These are phyloP conservation scores for Claviceps lovelessii DNA, from an alignment of 2,329 filamentous ascomycete species.

Conservation along the genomic window DNA sequence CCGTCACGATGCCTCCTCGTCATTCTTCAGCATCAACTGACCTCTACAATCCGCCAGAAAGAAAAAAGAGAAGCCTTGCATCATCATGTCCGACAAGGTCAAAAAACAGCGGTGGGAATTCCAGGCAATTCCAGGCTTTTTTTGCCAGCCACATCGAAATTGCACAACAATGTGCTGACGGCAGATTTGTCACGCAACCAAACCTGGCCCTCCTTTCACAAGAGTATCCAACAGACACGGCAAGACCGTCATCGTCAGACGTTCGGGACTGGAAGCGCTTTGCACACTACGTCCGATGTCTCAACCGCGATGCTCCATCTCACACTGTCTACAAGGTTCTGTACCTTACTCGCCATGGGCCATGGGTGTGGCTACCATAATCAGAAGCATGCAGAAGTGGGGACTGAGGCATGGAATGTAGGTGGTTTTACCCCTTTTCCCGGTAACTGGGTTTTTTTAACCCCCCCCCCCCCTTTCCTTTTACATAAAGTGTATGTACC, in stretches of 20 bases:
- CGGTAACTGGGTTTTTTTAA: neutral
- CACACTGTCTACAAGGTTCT: conserved; percentile 39
- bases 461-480: no score
- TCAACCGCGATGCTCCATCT: conserved; percentile 28
- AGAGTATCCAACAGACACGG: conserved; percentile 29
- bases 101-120: conserved; percentile 11
- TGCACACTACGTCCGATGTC: conserved; percentile 27
- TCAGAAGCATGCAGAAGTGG: conserved; percentile 39
- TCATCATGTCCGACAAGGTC: neutral
- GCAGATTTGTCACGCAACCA: conserved; percentile 25
- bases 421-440: conserved; percentile 4
- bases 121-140: conserved; percentile 12
- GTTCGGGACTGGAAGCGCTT: conserved; percentile 40
- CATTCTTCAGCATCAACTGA: no score
- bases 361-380: conserved; percentile 41
- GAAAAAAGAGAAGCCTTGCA: no score
- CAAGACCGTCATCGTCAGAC: conserved; percentile 4
- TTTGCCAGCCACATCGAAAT: conserved; percentile 30
- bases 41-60: no score
- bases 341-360: conserved; percentile 42
- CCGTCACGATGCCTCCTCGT: no score
- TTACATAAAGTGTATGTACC: no score
- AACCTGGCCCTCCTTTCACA: conserved; percentile 40
- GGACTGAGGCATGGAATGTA: conserved; percentile 41
- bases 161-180: conserved; percentile 13